These are phyloP conservation scores for Colletotrichum liaoningense DNA, from an alignment of 2,329 filamentous ascomycete genomes.

Conservation along the genomic window DNA sequence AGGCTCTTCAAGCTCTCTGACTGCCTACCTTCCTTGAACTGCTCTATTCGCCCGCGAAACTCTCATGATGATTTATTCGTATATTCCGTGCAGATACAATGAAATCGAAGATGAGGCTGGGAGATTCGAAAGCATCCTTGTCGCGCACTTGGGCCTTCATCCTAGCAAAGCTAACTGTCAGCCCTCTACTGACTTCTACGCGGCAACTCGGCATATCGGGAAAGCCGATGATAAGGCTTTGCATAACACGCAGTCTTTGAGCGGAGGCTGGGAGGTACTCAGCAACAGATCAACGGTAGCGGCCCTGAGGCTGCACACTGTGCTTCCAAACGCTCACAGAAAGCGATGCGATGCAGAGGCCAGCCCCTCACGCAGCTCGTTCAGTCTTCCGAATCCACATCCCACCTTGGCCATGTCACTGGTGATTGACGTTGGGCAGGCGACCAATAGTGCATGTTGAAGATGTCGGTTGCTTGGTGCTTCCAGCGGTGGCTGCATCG, in stretches of 20 bases:
- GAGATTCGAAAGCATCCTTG: not conserved
- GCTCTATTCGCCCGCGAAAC: not conserved
- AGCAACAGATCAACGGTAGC: not conserved
- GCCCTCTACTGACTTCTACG: not conserved
- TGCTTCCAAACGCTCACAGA: not conserved
- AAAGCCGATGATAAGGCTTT: not conserved
- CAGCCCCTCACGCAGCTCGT: not conserved
- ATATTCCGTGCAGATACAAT: not conserved
- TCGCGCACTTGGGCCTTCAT: not conserved
- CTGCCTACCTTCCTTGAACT: not conserved
- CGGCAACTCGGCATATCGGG: not conserved
- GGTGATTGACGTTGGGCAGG: not conserved
- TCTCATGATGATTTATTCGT: not conserved
- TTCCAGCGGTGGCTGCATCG: not conserved
- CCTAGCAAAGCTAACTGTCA: not conserved
- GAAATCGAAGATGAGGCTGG: not conserved
- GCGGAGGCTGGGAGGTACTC: not conserved
- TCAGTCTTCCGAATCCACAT: not conserved
- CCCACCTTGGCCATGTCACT: not conserved
- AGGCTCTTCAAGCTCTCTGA: not conserved
- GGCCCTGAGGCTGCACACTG: not conserved
- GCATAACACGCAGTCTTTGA: not conserved
- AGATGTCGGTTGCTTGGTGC: not conserved
- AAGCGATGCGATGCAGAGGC: not conserved
- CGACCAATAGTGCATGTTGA: constrained; percentile 1